These are phyloP conservation scores for Tolypocladium inflatum DNA, from an alignment of 2,329 filamentous ascomycete species.

Conservation along the genomic window DNA sequence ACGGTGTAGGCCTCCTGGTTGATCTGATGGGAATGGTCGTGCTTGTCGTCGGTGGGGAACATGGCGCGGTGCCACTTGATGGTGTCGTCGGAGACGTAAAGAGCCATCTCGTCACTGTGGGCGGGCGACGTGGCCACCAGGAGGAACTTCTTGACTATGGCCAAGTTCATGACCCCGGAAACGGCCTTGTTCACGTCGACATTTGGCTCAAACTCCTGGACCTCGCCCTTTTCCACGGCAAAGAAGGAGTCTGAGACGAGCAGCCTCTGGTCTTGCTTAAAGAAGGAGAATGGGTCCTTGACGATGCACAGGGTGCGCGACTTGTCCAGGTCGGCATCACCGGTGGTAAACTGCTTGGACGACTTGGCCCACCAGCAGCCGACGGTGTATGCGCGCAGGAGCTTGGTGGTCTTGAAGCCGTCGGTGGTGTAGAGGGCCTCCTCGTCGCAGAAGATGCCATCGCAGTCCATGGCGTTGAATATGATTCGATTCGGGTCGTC, in stretches of 20 bases:
- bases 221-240: constrained; percentile 33
- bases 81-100: constrained; percentile 82
- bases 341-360: constrained; percentile 62
- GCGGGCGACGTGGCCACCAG: constrained; percentile 73
- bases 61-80: constrained; percentile 83
- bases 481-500: constrained; percentile 76
- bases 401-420: constrained; percentile 64
- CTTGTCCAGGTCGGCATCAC: constrained; percentile 53
- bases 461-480: constrained; percentile 67
- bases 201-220: constrained; percentile 63
- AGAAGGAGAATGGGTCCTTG: constrained; percentile 59
- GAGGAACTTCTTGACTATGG: constrained; percentile 76
- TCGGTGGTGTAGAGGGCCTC: constrained; percentile 68
- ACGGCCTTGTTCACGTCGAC: constrained; percentile 67
- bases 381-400: constrained; percentile 57
- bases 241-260: constrained; percentile 82
- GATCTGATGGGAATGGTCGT: constrained; percentile 57
- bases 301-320: constrained; percentile 74
- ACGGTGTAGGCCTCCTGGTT: constrained; percentile 87
- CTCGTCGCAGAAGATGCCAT: constrained; percentile 53
- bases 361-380: constrained; percentile 86
- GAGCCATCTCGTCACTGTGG: constrained; percentile 79
- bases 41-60: constrained; percentile 69
- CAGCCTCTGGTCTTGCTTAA: constrained; percentile 66
- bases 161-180: constrained; percentile 71